Evolutionary conservation across 2,329 filamentous ascomycete genomes (phyloP).

Genomic region (Fulvia fulva): DNA sequence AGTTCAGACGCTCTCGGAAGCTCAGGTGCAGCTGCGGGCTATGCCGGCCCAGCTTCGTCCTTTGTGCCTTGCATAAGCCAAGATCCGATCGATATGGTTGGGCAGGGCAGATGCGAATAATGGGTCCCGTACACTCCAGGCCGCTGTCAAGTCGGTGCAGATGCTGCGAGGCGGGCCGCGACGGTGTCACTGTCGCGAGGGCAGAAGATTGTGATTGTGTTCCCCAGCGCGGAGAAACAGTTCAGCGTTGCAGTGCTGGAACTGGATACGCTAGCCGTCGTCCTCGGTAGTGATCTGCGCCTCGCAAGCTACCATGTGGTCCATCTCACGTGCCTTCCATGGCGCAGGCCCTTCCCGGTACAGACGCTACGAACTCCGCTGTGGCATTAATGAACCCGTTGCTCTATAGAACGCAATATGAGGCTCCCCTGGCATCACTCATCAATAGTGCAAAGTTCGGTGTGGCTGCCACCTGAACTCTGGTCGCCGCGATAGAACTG

Average conservation of each 20-base stretch:
- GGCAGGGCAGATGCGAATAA: not conserved
- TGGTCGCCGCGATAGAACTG: not conserved
- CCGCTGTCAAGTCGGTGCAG: not conserved
- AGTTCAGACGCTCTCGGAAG: not conserved
- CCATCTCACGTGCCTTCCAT: not conserved
- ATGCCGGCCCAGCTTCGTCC: not conserved
- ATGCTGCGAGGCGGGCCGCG: not conserved
- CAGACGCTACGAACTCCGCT: not conserved
- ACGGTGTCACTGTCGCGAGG: slow-evolving; percentile 1
- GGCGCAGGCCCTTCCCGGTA: not conserved
- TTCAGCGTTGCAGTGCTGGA: not conserved
- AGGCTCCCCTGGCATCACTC: not conserved
- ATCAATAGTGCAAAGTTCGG: not conserved
- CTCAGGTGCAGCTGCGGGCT: not conserved
- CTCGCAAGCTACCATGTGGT: not conserved
- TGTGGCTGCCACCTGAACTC: not conserved
- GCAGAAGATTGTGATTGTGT: not conserved
- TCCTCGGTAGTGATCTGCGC: not conserved
- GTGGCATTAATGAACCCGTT: not conserved
- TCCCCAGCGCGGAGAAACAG: not conserved
- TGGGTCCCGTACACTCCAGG: not conserved
- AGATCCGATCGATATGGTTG: not conserved
- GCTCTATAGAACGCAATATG: not conserved
- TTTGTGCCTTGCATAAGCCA: not conserved
- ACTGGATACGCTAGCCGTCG: not conserved